A percentile compares a stretch with the other conserved stretches of the same genome.
phyloP scores from a whole-genome alignment of 2,329 filamentous ascomycete genomes.

The Fusarium palustre region DNA sequence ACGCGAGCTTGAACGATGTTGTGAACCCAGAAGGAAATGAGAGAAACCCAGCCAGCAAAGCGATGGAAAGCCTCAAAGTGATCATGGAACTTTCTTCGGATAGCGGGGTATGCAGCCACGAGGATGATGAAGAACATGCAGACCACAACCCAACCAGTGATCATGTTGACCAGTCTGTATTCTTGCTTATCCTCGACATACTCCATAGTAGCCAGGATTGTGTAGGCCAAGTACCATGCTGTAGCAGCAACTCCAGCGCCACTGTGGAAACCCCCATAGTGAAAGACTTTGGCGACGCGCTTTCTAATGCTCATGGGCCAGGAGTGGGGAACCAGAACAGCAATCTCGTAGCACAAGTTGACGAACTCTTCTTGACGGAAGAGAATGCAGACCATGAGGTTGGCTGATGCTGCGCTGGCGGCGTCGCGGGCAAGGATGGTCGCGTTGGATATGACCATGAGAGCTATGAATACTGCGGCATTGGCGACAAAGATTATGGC shows the following conservation, averaged over 20 bases:
- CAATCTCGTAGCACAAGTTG: slow-evolving; percentile 22
- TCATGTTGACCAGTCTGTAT: slow-evolving; percentile 17
- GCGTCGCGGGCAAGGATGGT: neutral
- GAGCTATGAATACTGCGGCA: neutral
- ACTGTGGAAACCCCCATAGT: slow-evolving; percentile 24
- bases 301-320: slow-evolving; percentile 13
- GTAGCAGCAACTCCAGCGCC: slow-evolving; percentile 23
- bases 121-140: slow-evolving; percentile 19
- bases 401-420: slow-evolving; percentile 21
- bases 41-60: slow-evolving; percentile 16
- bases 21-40: slow-evolving; percentile 14
- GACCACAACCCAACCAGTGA: slow-evolving; percentile 16
- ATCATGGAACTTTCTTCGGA: slow-evolving; percentile 22
- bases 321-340: slow-evolving; percentile 11
- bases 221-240: slow-evolving; percentile 11
- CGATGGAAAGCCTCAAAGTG: slow-evolving; percentile 26
- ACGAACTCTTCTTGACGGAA: slow-evolving; percentile 26
- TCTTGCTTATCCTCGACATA: neutral
- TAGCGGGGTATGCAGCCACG: slow-evolving; percentile 4
- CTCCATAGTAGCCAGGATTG: slow-evolving; percentile 12
- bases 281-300: slow-evolving; percentile 10
- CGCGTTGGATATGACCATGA: neutral
- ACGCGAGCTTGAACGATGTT: slow-evolving; percentile 21
- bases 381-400: slow-evolving; percentile 23
- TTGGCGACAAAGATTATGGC: neutral